Evolutionary conservation across 768 basidiomycete genomes (phyloP), one percentile per base, ranked within the genome.

Genomic region (Gloeopeniophorella convolvens): DNA sequence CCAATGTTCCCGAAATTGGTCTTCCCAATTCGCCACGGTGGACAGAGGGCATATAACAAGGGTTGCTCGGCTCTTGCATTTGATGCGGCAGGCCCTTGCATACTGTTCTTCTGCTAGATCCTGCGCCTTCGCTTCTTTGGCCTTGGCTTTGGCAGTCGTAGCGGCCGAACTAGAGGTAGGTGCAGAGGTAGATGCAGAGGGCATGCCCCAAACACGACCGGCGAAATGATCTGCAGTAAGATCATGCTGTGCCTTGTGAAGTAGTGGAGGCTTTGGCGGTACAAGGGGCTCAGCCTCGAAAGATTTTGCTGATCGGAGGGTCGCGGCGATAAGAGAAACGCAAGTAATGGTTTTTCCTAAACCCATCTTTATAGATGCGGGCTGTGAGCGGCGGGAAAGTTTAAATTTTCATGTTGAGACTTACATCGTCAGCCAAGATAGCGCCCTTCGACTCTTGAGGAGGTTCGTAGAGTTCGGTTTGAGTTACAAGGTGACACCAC

Each of bases 21-120:
- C 91, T 69, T 99, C 96, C 96, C 96, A 99, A 62, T 98, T 98
- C 41, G 89, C 82, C 2, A 99, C 92, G 5, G 96, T 99, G 10
- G 91, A 93, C 31, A 99, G 74, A 6, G 96, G 96, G 61, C 96
- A 98, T 24, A 99, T 78, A 60, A 99, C 90, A n/a, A 99, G 70
- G 5, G 96, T 97, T 16, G 87, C 96, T 28, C 92, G 81, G 60
- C 86, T 89, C 58, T 82, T 85, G 30, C 75, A 71, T 66, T 90
- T 93, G 61, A 95, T 83, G 28, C 86, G 79, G 57, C 81, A 83
- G 13, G 77, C 76, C 43, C 92, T 76, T 4, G 72, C 69, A 59
- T 83, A 83, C 42, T 81, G 80, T 12, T 83, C 79, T 51, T 89
- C 86, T 3, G 76, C 68, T 62, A 82, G 91, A 42, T 87, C 83